Percentiles rank a stretch among this genome's conserved stretches.
Evolutionary conservation across 2,329 filamentous ascomycete genomes (phyloP).

Genomic region (Ceratocystis cacaofunesta): DNA sequence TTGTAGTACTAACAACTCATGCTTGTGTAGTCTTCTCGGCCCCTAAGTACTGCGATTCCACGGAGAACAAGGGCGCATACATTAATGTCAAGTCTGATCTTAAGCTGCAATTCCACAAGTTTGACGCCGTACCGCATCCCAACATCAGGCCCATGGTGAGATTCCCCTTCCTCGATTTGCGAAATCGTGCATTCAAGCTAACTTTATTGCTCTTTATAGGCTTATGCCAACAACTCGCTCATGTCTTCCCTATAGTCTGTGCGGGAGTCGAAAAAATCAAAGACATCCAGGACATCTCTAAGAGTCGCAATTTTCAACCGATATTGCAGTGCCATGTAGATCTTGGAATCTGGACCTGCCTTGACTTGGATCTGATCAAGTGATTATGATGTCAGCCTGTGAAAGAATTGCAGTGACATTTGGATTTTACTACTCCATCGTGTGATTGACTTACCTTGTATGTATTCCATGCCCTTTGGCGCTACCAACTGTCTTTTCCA

Average conservation of each 20-base stretch:
- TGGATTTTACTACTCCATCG: neutral
- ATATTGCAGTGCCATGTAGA: neutral
- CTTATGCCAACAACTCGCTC: slow-evolving; percentile 72
- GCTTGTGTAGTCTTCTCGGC: slow-evolving; percentile 67
- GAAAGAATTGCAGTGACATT: neutral
- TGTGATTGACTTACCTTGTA: neutral
- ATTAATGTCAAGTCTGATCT: slow-evolving; percentile 91
- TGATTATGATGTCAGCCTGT: neutral
- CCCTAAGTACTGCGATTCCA: slow-evolving; percentile 93
- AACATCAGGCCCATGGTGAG: slow-evolving; percentile 81
- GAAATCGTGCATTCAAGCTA: neutral
- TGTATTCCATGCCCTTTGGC: neutral
- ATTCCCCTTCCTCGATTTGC: slow-evolving; percentile 9
- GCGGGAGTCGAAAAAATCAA: slow-evolving; percentile 5
- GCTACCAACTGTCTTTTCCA: neutral
- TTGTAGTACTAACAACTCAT: neutral
- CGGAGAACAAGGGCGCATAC: slow-evolving; percentile 94
- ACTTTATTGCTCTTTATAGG: slow-evolving; percentile 30
- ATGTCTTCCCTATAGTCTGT: slow-evolving; percentile 34
- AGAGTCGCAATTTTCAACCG: neutral
- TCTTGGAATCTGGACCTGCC: neutral
- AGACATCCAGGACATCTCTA: slow-evolving; percentile 7
- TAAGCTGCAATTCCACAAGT: slow-evolving; percentile 83
- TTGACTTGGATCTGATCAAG: neutral
- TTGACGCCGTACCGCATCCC: slow-evolving; percentile 92